phyloP scores from a whole-genome alignment of 148 eudicot genomes.

The Fallopia convolvulus region DNA sequence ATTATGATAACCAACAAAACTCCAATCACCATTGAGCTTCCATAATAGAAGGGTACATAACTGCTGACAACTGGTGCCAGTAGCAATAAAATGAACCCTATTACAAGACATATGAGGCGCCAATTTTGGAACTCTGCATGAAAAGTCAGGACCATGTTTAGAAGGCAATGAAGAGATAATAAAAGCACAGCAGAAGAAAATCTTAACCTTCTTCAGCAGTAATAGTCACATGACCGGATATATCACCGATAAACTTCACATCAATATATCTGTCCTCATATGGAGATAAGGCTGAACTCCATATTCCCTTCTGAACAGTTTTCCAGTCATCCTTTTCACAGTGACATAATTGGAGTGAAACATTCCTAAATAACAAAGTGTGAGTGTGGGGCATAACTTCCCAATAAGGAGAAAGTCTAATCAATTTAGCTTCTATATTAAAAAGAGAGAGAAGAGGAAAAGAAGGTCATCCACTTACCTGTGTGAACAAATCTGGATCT shows the following conservation, averaged over 20 bases:
- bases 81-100: constrained; percentile 56
- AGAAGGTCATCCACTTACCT: constrained; percentile 30
- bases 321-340: constrained; percentile 79
- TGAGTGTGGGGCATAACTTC: neutral
- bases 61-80: constrained; percentile 80
- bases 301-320: constrained; percentile 53
- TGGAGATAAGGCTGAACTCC: constrained; percentile 71
- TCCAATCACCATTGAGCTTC: constrained; percentile 90
- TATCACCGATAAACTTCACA: constrained; percentile 62
- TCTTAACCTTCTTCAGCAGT: constrained; percentile 60
- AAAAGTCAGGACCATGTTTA: neutral
- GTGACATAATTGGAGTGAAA: constrained; percentile 67
- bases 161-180: neutral
- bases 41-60: constrained; percentile 95
- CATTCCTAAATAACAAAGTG: constrained; percentile 49
- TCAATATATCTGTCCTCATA: constrained; percentile 71
- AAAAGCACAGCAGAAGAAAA: neutral
- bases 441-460: neutral
- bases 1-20: constrained; percentile 74
- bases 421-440: neutral
- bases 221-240: constrained; percentile 67
- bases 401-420: neutral
- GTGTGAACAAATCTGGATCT: constrained; percentile 80
- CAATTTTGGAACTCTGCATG: constrained; percentile 75
- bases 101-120: constrained; percentile 61